A percentile compares a stretch with the other conserved stretches of the same genome.
Conservation (phyloP, 108 stramenopile species). For the Heterococcus sp. region DNA sequence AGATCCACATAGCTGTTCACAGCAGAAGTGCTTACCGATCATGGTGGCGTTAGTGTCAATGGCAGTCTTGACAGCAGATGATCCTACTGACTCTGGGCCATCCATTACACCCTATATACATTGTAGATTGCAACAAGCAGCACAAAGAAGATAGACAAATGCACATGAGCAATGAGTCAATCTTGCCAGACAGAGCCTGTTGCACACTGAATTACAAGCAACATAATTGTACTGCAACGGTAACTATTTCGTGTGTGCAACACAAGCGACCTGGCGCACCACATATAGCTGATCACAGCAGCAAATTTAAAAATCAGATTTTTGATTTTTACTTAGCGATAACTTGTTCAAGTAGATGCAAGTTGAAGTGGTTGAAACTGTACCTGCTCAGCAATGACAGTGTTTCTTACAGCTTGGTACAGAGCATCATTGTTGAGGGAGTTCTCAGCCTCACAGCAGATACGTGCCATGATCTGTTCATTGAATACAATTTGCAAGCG, state of each 20-base stretch:
- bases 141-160: no score
- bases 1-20: neutral
- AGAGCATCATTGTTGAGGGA: conserved; percentile 63
- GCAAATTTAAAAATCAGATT: no score
- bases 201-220: conserved; percentile 74
- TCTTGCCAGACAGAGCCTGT: no score
- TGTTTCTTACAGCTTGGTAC: conserved; percentile 54
- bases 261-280: neutral
- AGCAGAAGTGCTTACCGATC: neutral
- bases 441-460: conserved; percentile 82
- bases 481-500: no score
- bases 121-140: no score
- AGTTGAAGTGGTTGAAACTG: no score
- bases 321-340: no score
- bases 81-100: conserved; percentile 79
- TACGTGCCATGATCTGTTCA: conserved; percentile 89
- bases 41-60: conserved; percentile 81
- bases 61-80: conserved; percentile 94
- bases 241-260: neutral
- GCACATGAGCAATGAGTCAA: no score
- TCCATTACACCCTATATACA: no score
- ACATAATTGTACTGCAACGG: conserved; percentile 55
- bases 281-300: neutral
- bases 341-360: no score
- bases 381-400: conserved; percentile 15